phyloP scores from a whole-genome alignment of 495 filamentous ascomycete species.

The Glarea lozoyensis region DNA sequence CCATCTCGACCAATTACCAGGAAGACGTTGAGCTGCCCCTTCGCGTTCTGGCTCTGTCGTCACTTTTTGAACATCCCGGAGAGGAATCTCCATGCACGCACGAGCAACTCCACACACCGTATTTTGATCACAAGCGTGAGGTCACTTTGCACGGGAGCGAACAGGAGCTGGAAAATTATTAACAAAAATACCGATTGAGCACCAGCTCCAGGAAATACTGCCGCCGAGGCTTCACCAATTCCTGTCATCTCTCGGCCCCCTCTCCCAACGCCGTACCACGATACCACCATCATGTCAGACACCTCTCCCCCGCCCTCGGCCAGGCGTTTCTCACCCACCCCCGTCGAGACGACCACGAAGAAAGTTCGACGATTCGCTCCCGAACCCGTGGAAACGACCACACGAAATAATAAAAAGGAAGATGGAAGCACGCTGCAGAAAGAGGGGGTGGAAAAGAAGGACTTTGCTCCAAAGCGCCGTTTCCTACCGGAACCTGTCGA shows the following conservation, averaged over 20 bases:
- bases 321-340: constrained; percentile 15
- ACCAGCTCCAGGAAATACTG: too few relatives aligned
- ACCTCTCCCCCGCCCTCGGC: constrained; percentile 12
- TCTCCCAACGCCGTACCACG: neutral
- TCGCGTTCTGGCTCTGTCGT: too few relatives aligned
- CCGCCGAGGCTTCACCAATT: too few relatives aligned
- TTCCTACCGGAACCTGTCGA: constrained; percentile 54
- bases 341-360: constrained; percentile 18
- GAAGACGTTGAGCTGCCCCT: too few relatives aligned
- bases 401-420: constrained; percentile 12
- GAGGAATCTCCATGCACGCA: too few relatives aligned
- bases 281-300: constrained; percentile 13
- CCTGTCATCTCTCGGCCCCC: constrained; percentile 2
- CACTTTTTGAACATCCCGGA: too few relatives aligned
- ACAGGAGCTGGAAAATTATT: constrained; percentile 13
- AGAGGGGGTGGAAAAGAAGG: constrained; percentile 6
- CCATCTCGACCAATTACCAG: too few relatives aligned
- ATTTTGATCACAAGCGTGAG: constrained; percentile 19
- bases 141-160: constrained; percentile 5
- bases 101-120: constrained; percentile 12
- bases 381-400: constrained; percentile 19
- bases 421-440: constrained; percentile 3
- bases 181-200: constrained; percentile 11
- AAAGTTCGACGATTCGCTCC: constrained; percentile 19
- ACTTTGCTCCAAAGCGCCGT: constrained; percentile 29